Evolutionary conservation across 2,329 filamentous ascomycete genomes (phyloP).

Genomic region (Penicillium sp.): DNA sequence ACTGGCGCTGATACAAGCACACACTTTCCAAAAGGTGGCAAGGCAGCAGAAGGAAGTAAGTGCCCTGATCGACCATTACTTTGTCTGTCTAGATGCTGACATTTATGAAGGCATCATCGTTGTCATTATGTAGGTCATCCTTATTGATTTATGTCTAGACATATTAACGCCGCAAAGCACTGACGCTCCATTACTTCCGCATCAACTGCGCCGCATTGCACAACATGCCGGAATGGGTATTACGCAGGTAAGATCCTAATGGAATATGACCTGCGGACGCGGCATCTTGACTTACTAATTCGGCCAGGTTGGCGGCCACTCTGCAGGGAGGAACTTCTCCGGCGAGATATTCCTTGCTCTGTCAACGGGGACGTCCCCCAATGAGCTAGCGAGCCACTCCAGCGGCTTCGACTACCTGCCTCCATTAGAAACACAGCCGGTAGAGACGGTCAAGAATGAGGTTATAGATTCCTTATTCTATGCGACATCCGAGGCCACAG

Average conservation of each 20-base stretch:
- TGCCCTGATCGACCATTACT: neutral
- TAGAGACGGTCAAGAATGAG: slow-evolving; percentile 1
- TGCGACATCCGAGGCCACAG: neutral
- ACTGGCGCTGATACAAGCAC: neutral
- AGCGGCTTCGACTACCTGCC: slow-evolving; percentile 6
- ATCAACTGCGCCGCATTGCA: slow-evolving; percentile 1
- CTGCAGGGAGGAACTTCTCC: neutral
- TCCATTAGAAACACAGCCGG: neutral
- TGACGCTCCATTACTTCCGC: slow-evolving; percentile 5
- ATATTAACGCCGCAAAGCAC: neutral
- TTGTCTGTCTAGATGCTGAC: neutral
- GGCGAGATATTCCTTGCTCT: slow-evolving; percentile 10
- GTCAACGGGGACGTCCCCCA: neutral
- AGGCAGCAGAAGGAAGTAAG: slow-evolving; percentile 5
- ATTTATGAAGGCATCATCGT: neutral
- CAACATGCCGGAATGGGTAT: slow-evolving; percentile 7
- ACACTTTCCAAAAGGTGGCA: neutral
- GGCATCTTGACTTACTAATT: neutral
- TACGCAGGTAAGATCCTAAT: neutral
- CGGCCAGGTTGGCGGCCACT: slow-evolving; percentile 1
- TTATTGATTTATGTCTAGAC: no score
- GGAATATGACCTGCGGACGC: neutral
- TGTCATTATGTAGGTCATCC: neutral
- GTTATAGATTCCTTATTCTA: slow-evolving; percentile 7
- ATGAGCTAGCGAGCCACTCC: neutral